Base-by-base conservation (phyloP, 768 basidiomycete genomes). In the Leccinum fibrillosum region DNA sequence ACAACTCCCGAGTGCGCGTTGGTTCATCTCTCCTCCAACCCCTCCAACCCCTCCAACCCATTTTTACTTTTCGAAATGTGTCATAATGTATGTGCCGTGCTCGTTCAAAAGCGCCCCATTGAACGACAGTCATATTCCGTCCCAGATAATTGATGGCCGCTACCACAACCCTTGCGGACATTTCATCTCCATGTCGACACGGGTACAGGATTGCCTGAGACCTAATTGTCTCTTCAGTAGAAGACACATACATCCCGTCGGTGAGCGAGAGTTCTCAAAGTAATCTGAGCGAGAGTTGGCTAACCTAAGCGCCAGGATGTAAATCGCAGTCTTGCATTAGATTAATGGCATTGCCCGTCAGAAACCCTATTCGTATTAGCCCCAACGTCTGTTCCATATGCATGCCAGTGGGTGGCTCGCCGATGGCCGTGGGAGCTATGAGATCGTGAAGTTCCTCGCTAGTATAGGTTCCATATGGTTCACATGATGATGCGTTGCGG, bases 81-180 rank as follows among this genome's bases (percentile, higher is more conserved):
- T 71, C 82, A 88, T 74, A 89, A 90, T 72, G 89, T 89, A 65
- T 51, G 85, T 76, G 39, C 60, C 32, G 58, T 32, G 44, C 44
- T 47, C 51, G 52, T 34, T 28, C 34, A n/a, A 25, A 39, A 50
- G 39, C n/a, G 28, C 25, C 15, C 51, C 23, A 35, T 23, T 59
- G 56, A 37, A 59, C 47, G 3, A 12, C 17, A 34, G 26, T 47
- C 37, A 47, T 30, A 35, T 53, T 26, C 49, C 32, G 30, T 48
- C 58, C 35, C 63, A 91, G 89, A 79, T 91, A 62, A 84, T 89
- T 59, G 89, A 91, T 69, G 89, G 89, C 55, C 84, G 88, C 62
- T 88, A 78, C 72, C 82, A 89, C 74, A 82, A 84, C 15, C 70
- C 73, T 54, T 91, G 89, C 71, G 80, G 82, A 9, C 88, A 90